Conservation (phyloP, 2,329 filamentous ascomycete genomes). For the Diaporthe ampelina region DNA sequence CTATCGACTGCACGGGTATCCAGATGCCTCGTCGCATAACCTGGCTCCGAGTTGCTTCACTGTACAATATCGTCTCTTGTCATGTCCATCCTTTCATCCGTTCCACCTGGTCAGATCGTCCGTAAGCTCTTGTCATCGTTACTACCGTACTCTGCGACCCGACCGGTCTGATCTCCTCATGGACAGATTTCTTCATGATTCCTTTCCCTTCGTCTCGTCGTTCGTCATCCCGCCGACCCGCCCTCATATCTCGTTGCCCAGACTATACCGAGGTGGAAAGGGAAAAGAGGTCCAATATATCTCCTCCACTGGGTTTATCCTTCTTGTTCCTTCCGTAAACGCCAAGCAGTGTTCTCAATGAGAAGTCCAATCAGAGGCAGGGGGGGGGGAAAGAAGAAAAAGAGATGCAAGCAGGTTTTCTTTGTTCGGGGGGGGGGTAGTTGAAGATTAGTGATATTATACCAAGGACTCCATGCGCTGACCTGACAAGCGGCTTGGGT, state of each 20-base stretch:
- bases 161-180: neutral
- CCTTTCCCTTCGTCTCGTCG: constrained; percentile 21
- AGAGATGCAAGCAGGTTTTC: neutral
- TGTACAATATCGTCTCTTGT: constrained; percentile 17
- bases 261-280: neutral
- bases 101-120: constrained; percentile 24
- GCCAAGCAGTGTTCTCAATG: constrained; percentile 30
- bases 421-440: neutral
- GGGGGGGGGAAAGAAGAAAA: neutral
- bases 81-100: neutral
- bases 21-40: constrained; percentile 13
- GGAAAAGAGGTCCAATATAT: neutral
- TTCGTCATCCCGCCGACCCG: constrained; percentile 27
- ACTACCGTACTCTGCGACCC: constrained; percentile 16
- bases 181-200: constrained; percentile 18
- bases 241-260: constrained; percentile 18
- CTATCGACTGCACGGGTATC: constrained; percentile 21
- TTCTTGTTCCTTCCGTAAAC: constrained; percentile 29
- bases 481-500: constrained; percentile 20
- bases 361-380: neutral
- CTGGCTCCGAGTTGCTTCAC: constrained; percentile 12
- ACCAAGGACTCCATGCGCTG: constrained; percentile 30
- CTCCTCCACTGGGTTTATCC: neutral
- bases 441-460: constrained; percentile 38
- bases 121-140: constrained; percentile 22